phyloP scores from a whole-genome alignment of 2,329 filamentous ascomycete species.

The Penicillium vulpinum region DNA sequence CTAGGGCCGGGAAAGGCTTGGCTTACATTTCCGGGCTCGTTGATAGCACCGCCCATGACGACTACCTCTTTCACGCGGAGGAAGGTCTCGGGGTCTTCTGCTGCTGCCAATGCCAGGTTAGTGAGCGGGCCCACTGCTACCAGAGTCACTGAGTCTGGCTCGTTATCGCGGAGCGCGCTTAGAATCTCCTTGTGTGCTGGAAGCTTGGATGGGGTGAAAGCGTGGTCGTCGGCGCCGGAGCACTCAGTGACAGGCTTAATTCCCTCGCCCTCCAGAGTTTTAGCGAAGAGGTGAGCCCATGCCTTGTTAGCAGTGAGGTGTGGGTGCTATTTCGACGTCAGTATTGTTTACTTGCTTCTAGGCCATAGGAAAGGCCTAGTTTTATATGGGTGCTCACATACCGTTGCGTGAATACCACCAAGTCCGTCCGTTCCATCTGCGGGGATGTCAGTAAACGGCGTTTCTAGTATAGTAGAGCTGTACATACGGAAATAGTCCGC shows the following conservation, averaged over 20 bases:
- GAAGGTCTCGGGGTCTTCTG: constrained; percentile 86
- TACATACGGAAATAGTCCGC: constrained; percentile 83
- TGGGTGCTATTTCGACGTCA: constrained; percentile 56
- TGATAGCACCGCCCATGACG: constrained; percentile 89
- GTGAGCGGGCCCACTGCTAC: constrained; percentile 87
- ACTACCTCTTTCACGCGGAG: constrained; percentile 85
- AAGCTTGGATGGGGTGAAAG: constrained; percentile 73
- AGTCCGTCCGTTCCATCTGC: constrained; percentile 74
- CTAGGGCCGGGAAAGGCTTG: not conserved
- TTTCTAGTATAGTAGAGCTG: not conserved
- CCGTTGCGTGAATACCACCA: constrained; percentile 66
- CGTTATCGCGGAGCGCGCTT: constrained; percentile 78
- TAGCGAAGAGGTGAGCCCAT: constrained; percentile 69
- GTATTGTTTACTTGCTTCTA: not conserved
- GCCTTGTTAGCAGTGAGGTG: constrained; percentile 72
- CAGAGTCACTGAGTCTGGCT: constrained; percentile 81
- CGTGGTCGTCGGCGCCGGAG: constrained; percentile 42
- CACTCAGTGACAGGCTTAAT: constrained; percentile 50
- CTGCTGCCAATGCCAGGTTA: constrained; percentile 86
- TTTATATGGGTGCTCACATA: constrained; percentile 27
- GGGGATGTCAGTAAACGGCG: constrained; percentile 6
- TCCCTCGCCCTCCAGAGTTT: constrained; percentile 42
- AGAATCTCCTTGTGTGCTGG: constrained; percentile 85
- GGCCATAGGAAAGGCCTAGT: not conserved
- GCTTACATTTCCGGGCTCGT: constrained; percentile 72